phyloP scores from a whole-genome alignment of 2,329 filamentous ascomycete species.

The Iodosphaeria phyllophila region DNA sequence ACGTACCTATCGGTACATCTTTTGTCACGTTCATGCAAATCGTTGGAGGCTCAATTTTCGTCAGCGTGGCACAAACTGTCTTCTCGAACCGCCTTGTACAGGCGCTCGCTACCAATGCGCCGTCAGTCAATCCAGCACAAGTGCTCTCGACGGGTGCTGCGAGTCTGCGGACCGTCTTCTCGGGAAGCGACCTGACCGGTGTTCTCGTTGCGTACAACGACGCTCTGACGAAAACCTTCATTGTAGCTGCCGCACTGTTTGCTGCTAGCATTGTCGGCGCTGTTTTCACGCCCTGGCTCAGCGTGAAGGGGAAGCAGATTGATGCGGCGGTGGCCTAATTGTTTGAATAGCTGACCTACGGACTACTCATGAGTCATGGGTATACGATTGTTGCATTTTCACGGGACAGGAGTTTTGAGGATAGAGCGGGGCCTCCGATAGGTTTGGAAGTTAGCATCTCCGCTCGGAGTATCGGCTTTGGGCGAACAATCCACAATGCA shows the following conservation, averaged over 20 bases:
- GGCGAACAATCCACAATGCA: no score
- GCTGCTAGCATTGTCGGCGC: slow-evolving; percentile 23
- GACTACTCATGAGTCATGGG: no score
- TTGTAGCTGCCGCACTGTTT: slow-evolving; percentile 23
- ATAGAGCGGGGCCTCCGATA: no score
- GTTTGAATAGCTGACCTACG: no score
- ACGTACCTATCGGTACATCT: slow-evolving; percentile 11
- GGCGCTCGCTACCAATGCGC: slow-evolving; percentile 17
- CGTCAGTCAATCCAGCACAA: slow-evolving; percentile 13
- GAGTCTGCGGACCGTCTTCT: slow-evolving; percentile 12
- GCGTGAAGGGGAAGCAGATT: slow-evolving; percentile 34
- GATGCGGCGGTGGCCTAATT: slow-evolving; percentile 5
- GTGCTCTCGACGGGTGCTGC: slow-evolving; percentile 19
- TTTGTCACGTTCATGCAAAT: slow-evolving; percentile 22
- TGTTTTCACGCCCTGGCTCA: slow-evolving; percentile 31
- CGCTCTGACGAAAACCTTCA: slow-evolving; percentile 22
- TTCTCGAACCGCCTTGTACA: slow-evolving; percentile 27
- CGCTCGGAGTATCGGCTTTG: no score
- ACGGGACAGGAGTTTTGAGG: no score
- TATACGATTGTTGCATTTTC: no score
- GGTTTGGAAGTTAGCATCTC: no score
- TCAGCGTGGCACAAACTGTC: slow-evolving; percentile 30
- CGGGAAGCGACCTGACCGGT: slow-evolving; percentile 11
- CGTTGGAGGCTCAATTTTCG: slow-evolving; percentile 26
- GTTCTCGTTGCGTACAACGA: slow-evolving; percentile 24